A percentile compares a stretch with the other conserved stretches of the same genome.
phyloP scores from a whole-genome alignment of 202 grass and related monocot species.

The Hordeum pubiflorum region DNA sequence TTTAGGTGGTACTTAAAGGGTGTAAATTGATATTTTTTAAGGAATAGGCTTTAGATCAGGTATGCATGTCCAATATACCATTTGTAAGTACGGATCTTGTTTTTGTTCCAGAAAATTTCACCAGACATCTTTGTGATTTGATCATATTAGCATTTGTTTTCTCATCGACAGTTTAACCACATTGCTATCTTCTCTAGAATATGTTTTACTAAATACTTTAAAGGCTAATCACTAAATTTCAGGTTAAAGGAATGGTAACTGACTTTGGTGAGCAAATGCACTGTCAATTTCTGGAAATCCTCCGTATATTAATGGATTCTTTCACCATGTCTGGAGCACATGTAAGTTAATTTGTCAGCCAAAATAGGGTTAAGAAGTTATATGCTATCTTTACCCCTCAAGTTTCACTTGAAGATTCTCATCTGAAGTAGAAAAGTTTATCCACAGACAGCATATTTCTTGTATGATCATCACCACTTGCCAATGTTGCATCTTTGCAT shows the following conservation, averaged over 20 bases:
- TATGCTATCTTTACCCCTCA: not conserved
- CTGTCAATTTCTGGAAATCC: conserved; percentile 93
- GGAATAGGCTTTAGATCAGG: not conserved
- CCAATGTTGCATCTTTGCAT: not conserved
- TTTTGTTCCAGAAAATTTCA: not conserved
- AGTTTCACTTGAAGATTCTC: conserved; percentile 1
- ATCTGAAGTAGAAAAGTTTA: not conserved
- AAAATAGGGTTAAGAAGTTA: not conserved
- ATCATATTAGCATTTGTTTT: not conserved
- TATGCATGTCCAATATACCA: not conserved
- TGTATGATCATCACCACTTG: not conserved
- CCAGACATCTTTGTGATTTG: not conserved
- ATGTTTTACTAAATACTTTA: conserved; percentile 17
- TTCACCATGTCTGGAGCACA: conserved; percentile 76
- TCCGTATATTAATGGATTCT: conserved; percentile 94
- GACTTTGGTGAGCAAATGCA: conserved; percentile 97
- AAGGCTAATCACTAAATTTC: conserved; percentile 11
- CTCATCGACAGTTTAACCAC: not conserved
- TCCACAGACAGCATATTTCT: not conserved
- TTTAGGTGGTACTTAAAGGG: not conserved
- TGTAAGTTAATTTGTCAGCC: conserved; percentile 36
- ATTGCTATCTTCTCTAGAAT: not conserved
- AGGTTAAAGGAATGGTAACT: conserved; percentile 95
- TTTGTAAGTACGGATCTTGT: not conserved
- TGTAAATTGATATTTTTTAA: not conserved